Evolutionary conservation across 1,139 yeast species (phyloP).

Genomic region (Geotrichum klebahnii): DNA sequence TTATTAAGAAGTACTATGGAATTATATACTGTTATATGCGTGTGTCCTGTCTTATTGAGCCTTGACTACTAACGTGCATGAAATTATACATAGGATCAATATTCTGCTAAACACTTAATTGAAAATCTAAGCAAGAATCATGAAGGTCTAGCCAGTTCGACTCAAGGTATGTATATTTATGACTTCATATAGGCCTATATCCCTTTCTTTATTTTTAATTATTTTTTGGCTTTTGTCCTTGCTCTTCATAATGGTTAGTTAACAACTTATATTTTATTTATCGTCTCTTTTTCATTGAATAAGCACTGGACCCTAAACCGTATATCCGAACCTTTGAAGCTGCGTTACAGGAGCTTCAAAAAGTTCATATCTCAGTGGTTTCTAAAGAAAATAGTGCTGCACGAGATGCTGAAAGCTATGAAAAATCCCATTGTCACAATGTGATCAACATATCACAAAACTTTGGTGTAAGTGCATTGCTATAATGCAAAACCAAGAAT

Average conservation of each 20-base stretch:
- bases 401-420: slow-evolving; percentile 57
- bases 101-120: slow-evolving; percentile 74
- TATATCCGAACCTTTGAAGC: slow-evolving; percentile 90
- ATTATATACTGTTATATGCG: too few relatives aligned
- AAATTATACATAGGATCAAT: slow-evolving; percentile 49
- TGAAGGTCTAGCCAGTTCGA: slow-evolving; percentile 40
- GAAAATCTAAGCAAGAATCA: slow-evolving; percentile 77
- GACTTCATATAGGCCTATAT: not conserved
- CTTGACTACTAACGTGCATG: too few relatives aligned
- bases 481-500: too few relatives aligned
- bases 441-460: slow-evolving; percentile 41
- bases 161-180: slow-evolving; percentile 46
- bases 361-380: slow-evolving; percentile 53
- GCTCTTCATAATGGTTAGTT: too few relatives aligned
- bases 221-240: too few relatives aligned
- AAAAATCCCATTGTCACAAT: slow-evolving; percentile 62
- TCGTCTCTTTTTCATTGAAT: too few relatives aligned
- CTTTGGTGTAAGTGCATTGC: slow-evolving; percentile 6
- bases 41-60: not conserved
- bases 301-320: slow-evolving; percentile 75
- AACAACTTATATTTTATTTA: too few relatives aligned
- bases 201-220: too few relatives aligned
- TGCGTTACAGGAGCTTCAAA: slow-evolving; percentile 66
- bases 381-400: slow-evolving; percentile 50
- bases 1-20: too few relatives aligned